Evolutionary conservation across 2,329 filamentous ascomycete genomes (phyloP).

Genomic region (Sarocladium brachiariae): DNA sequence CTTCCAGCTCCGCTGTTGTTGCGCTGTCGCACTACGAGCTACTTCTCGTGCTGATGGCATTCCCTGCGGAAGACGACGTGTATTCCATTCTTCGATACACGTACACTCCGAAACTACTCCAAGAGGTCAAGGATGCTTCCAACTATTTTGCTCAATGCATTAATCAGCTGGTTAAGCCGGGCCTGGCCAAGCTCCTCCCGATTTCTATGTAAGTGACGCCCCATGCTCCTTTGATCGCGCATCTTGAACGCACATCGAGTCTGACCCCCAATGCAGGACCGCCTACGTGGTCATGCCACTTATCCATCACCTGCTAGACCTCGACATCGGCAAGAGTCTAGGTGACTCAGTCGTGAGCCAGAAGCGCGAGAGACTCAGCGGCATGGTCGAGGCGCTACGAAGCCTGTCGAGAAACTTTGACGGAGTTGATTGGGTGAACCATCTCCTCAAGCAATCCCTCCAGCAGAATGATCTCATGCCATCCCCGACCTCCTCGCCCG

Average conservation of each 20-base stretch:
- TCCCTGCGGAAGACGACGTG: slow-evolving; percentile 1
- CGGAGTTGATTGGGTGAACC: slow-evolving; percentile 3
- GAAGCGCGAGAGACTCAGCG: not conserved
- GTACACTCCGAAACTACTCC: not conserved
- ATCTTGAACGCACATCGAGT: too few relatives aligned
- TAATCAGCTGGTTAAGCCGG: not conserved
- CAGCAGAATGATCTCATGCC: not conserved
- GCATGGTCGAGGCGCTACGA: slow-evolving; percentile 1
- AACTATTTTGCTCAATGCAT: not conserved
- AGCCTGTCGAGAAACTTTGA: not conserved
- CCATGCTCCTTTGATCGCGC: not conserved
- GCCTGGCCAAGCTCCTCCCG: not conserved
- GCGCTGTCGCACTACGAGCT: not conserved
- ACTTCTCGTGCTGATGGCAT: not conserved
- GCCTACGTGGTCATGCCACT: not conserved
- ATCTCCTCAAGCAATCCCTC: not conserved
- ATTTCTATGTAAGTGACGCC: not conserved
- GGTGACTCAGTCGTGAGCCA: not conserved
- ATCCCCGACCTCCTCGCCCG: not conserved
- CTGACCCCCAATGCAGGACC: not conserved
- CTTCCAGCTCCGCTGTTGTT: not conserved
- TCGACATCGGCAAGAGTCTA: slow-evolving; percentile 9
- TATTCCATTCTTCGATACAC: slow-evolving; percentile 1
- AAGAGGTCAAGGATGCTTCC: slow-evolving; percentile 5
- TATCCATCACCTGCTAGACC: slow-evolving; percentile 9